A percentile compares a stretch with the other conserved stretches of the same genome.
These are phyloP conservation scores for Colletotrichum sidae DNA, from an alignment of 2,329 filamentous ascomycete genomes.

Conservation along the genomic window DNA sequence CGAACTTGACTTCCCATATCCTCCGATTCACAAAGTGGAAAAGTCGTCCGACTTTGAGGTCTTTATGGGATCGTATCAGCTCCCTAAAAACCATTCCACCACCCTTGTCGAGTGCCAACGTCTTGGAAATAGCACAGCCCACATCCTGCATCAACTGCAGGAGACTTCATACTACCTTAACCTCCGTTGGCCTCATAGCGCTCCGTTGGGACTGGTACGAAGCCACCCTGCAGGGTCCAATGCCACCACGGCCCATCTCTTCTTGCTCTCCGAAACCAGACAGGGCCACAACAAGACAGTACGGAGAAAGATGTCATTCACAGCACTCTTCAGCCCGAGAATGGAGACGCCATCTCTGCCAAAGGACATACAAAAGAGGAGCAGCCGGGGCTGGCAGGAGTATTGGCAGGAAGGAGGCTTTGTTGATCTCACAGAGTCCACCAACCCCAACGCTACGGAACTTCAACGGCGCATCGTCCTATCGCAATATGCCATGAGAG, in stretches of 20 bases:
- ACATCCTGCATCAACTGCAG: slow-evolving; percentile 49
- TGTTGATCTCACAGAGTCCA: slow-evolving; percentile 52
- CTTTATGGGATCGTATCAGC: slow-evolving; percentile 53
- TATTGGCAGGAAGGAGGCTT: slow-evolving; percentile 55
- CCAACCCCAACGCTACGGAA: slow-evolving; percentile 50
- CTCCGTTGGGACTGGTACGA: slow-evolving; percentile 30
- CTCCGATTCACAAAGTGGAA: slow-evolving; percentile 49
- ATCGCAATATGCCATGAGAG: slow-evolving; percentile 56
- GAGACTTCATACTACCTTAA: slow-evolving; percentile 53
- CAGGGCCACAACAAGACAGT: neutral
- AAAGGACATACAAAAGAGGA: slow-evolving; percentile 41
- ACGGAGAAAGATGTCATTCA: slow-evolving; percentile 42
- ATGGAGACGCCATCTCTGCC: slow-evolving; percentile 42
- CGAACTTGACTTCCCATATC: slow-evolving; percentile 56
- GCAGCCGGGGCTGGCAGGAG: slow-evolving; percentile 44
- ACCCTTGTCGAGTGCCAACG: slow-evolving; percentile 27
- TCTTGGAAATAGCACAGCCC: slow-evolving; percentile 38
- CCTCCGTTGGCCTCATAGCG: slow-evolving; percentile 45
- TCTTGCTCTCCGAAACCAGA: neutral
- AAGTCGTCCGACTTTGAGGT: slow-evolving; percentile 54
- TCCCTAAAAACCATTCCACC: slow-evolving; percentile 49
- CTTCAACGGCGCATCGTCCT: slow-evolving; percentile 49
- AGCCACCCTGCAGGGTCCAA: slow-evolving; percentile 23
- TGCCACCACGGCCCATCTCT: neutral
- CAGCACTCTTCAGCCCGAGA: slow-evolving; percentile 47